Evolutionary conservation across 371 early-diverging fungal genomes (phyloP), one percentile per base, ranked within the genome.

Genomic region (Mortierella sp.): DNA sequence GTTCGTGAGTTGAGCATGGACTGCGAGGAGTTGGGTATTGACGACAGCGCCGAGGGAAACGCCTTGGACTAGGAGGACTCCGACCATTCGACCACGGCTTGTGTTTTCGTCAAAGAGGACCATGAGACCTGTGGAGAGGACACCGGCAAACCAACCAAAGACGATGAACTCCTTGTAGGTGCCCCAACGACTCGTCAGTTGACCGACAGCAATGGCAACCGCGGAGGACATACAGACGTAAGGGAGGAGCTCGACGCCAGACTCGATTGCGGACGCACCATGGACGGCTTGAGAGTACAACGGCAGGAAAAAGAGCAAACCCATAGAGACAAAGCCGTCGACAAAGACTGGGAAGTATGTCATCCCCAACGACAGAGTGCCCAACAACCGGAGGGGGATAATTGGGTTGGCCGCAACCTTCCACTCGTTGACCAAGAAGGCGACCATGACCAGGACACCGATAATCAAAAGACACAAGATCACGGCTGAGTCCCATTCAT

Each of bases 401-500:
- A 90, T 83, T 3, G 94, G 94, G 4, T 86, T 84, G 21, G 75
- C 71, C 0, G 91, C 93, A 51, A 78, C 73, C 79, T 72, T 89
- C 88, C 71, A 91, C 87, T 77, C 73, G 60, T 79, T 71, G 21
- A 83, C 35, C 21, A 89, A 14, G 46, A 90, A 82, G 18, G 84
- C 73, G 21, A 90, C 24, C 2, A 80, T 27, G 14, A 89, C 6
- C 0, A 82, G 70, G 32, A 83, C 81, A 14, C 92, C 89, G 4
- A 90, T 63, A 24, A 87, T 63, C 21, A 87, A 58, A 46, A 56
- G 90, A 89, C 56, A 93, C 88, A 71, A 83, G 79, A 96, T 94
- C 90, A 12, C 88, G 73, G 80, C 87, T 81, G n/a, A 91, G 83
- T 65, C 89, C 90, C 96, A 96, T 3, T 90, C 75, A 76, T 90